Evolutionary conservation across 2,329 filamentous ascomycete genomes (phyloP), one percentile per base, ranked within the genome.

Genomic region (Ophiostoma ips): DNA sequence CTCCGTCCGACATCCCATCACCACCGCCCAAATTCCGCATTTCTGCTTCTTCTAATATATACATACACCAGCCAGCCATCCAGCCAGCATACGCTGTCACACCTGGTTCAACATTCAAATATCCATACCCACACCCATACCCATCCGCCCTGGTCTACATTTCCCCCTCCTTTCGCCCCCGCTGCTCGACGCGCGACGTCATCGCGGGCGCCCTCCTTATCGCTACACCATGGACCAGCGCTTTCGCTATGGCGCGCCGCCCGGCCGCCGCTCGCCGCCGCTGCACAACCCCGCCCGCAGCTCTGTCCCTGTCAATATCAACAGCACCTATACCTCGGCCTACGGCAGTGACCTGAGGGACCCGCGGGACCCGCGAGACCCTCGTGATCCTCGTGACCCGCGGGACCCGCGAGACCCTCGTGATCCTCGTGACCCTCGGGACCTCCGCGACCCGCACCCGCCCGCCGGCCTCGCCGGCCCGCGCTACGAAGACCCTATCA

Each of bases 291-390:
- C 73, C 35, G 72, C 70, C 52, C 68, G 74, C 50, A 62, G 71
- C 33, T 76, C 73, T 16, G 61, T 77, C 58, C 74, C 75, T 5
- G 65, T 69, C 44, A 68, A 67, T 59, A 63, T 75, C 47, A 68
- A 68, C 35, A 71, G 71, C 60, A 68, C 64, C 58, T 66, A 55
- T 36, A 11, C 50, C 5, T 31, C 68, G 50, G 59, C 66, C 52
- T 73, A 73, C 53, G 65, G 66, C 47, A 68, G 69, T 51, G 75
- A 77, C 56, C 16, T 45, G 16, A 28, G 31, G 16, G 44, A 46
- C 44, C 44, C 44, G 31, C 44, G 44, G 6, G 30, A 43, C 11
- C 64, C 73, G 50, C 73, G 69, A 51, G 75, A 77, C 56, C 43
- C 28, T 30, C 41, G 30, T 15, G 43, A 46, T 18, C 43, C 18